phyloP scores from a whole-genome alignment of 345 rosid genomes.

The Conringia planisiliqua region DNA sequence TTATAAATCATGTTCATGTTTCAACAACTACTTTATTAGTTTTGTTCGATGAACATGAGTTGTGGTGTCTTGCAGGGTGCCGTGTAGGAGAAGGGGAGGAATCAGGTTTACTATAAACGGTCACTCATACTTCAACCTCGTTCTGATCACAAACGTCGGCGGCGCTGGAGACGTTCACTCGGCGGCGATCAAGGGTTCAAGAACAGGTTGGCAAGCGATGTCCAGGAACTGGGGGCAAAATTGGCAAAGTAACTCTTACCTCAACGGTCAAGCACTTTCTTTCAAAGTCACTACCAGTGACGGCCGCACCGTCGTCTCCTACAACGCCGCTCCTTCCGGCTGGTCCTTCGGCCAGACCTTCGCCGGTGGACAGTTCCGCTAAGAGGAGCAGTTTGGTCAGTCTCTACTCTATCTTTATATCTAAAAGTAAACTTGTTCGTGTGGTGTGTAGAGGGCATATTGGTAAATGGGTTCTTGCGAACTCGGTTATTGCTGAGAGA shows the following conservation, averaged over 20 bases:
- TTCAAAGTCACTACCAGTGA: slow-evolving; percentile 52
- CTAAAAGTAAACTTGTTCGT: slow-evolving; percentile 2
- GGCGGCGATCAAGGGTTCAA: slow-evolving; percentile 51
- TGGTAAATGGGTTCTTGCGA: neutral
- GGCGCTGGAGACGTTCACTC: slow-evolving; percentile 54
- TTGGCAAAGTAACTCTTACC: slow-evolving; percentile 55
- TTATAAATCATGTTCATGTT: neutral
- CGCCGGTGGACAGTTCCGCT: slow-evolving; percentile 40
- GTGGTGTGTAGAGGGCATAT: slow-evolving; percentile 23
- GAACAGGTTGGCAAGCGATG: slow-evolving; percentile 53
- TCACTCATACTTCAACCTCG: slow-evolving; percentile 53
- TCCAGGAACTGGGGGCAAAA: slow-evolving; percentile 65
- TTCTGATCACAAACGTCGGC: slow-evolving; percentile 57
- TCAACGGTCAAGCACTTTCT: slow-evolving; percentile 51
- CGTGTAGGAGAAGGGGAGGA: slow-evolving; percentile 55
- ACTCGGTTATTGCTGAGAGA: slow-evolving; percentile 4
- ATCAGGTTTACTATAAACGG: slow-evolving; percentile 58
- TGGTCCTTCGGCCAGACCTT: slow-evolving; percentile 63
- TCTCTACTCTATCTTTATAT: neutral
- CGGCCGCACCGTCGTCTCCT: slow-evolving; percentile 40
- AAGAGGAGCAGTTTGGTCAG: neutral
- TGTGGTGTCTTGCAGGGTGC: slow-evolving; percentile 38
- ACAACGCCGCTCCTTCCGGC: slow-evolving; percentile 39
- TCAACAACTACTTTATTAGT: neutral
- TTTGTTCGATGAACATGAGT: neutral